Evolutionary conservation across 352 stramenopile genomes (phyloP), one percentile per base, ranked within the genome.

Genomic region (Pythium inflatum): DNA sequence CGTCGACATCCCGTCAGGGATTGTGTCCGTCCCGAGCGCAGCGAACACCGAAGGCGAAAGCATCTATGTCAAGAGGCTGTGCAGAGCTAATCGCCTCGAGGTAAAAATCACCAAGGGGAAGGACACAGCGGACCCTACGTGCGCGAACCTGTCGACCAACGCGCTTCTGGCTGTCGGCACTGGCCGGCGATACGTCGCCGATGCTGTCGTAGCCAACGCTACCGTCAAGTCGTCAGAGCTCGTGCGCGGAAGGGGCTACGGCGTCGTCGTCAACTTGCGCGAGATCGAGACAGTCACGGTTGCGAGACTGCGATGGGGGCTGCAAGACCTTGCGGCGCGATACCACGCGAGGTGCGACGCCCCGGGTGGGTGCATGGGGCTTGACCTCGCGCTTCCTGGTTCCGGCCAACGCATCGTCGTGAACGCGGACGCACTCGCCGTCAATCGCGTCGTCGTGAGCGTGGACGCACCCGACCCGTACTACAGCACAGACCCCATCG

Each of bases 211-310:
- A 18, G 45, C 7, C 7, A 53, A 53, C 24, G 45, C 22, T 13
- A 53, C n/a, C 6, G 7, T 53, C 5, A 13, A 20, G 14, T 25
- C 20, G 14, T 12, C 6, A 5, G 16, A 12, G 41, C 8, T 3
- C 20, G 41, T 1, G 41, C 24, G 88, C 7, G 41, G 41, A 9
- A 16, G 16, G 8, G 45, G 45, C 45, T 40, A 40, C 18, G 51
- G 31, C 9, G 51, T 31, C 22, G 51, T 45, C 20, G 51, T 59
- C 18, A 59, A 46, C n/a, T 9, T 31, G 20, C 51, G 51, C 31
- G 33, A 31, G 51, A 25, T 59, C 16, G 30, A 33, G 8, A 16
- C 20, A 6, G n/a, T 41, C 4, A 46, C 51, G 3, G 31, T 46
- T 5, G 33, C 33, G 13, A 30, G 51, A 9, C 16, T 59, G 3